Percentiles rank a stretch among this genome's conserved stretches.
Conservation (phyloP, 441 rosid species). For the Brassica hybrid region DNA sequence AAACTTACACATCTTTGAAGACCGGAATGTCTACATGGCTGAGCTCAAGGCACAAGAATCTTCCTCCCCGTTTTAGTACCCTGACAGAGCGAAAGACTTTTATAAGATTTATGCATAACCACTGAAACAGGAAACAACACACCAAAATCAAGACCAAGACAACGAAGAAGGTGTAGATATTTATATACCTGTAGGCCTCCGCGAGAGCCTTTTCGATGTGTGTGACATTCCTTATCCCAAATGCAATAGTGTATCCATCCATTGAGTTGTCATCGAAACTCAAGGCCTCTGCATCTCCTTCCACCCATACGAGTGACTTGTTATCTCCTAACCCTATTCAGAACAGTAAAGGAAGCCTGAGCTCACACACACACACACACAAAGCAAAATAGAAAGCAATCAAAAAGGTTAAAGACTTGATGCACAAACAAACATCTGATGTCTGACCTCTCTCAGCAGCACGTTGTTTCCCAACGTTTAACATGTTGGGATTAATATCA, state of each 20-base stretch:
- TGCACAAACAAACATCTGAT: slow-evolving; percentile 25
- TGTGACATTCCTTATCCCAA: slow-evolving; percentile 97
- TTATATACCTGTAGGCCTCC: slow-evolving; percentile 79
- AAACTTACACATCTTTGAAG: slow-evolving; percentile 73
- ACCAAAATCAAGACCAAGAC: neutral
- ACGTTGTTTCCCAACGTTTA: slow-evolving; percentile 79
- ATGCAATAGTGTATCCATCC: slow-evolving; percentile 97
- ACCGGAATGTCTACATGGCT: slow-evolving; percentile 89
- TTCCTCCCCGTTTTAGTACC: slow-evolving; percentile 91
- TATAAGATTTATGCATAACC: neutral
- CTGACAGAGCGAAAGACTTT: slow-evolving; percentile 44
- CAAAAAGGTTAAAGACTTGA: neutral
- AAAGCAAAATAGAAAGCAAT: neutral
- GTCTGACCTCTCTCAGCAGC: slow-evolving; percentile 77
- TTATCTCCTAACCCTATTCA: slow-evolving; percentile 62
- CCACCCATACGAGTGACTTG: slow-evolving; percentile 82
- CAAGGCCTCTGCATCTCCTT: slow-evolving; percentile 94
- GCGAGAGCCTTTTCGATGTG: slow-evolving; percentile 91
- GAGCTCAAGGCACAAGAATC: slow-evolving; percentile 92
- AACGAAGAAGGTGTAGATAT: neutral
- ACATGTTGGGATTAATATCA: slow-evolving; percentile 93
- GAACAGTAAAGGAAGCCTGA: slow-evolving; percentile 18
- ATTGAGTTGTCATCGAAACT: slow-evolving; percentile 72
- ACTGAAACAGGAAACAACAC: neutral
- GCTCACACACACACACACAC: too few species aligned